Base-by-base conservation (phyloP, 345 rosid species). In the Moricandia moricandioides region DNA sequence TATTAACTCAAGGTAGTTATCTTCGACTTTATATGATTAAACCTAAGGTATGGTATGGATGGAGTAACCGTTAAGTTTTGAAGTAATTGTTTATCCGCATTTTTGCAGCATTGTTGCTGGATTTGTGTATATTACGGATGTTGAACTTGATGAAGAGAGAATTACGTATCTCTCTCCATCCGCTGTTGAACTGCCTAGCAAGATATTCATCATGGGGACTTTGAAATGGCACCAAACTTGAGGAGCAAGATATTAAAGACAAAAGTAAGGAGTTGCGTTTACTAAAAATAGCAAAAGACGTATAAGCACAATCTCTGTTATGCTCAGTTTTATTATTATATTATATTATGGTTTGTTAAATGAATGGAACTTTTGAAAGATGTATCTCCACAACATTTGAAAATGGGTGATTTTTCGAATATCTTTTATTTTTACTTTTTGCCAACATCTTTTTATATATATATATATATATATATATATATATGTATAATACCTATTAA, bases 41-140 rank as follows among this genome's bases (percentile, higher is more conserved):
- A 55, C 52, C 27, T 24, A 13, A 59, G 16, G 30, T 6, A 21
- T 21, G 24, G 24, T 21, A 52, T 11, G 4, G 24, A 65, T 56
- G 24, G 40, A 27, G 2, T 16, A 18, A 34, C 29, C 1, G 0
- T 21, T 16, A 3, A 56, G 3, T 8, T 45, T 40, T 67, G 60
- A 0, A 10, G 17, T 18, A 6, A 58, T 8, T 47, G 10, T 49
- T n/a, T 18, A 3, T 73, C 55, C 14, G 7, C 8, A 43, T 47
- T 59, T 59, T 75, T 49, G 52, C 62, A 75, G 73, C 54, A 60
- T 75, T 67, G 68, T 75, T 67, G 78, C 67, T 75, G 78, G 68
- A 49, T 67, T 60, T 67, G 55, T 75, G 54, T 75, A 52, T 11
- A 27, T 67, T 37, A 74, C 3, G 60, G 4, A 59, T 30, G 61